Percentiles rank a stretch among this genome's conserved stretches.
phyloP scores from a whole-genome alignment of 176 grass and related monocot genomes.

The Dactylis glomerata region DNA sequence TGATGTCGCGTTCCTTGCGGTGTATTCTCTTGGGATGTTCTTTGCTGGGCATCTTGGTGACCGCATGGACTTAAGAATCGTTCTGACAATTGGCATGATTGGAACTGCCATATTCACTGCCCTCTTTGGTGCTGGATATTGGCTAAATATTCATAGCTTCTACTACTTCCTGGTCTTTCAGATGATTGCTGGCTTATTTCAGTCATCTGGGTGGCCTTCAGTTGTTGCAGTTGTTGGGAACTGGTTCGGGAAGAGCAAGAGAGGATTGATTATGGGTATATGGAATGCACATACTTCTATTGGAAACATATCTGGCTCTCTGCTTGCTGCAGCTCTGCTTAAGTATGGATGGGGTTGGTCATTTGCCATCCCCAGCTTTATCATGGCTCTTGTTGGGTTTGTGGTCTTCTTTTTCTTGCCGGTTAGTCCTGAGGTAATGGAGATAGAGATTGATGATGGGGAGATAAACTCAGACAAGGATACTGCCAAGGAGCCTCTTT shows the following conservation, averaged over 20 bases:
- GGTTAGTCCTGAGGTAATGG: slow-evolving; percentile 54
- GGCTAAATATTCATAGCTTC: slow-evolving; percentile 77
- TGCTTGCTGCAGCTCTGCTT: slow-evolving; percentile 73
- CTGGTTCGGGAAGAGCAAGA: slow-evolving; percentile 88
- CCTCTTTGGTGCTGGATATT: slow-evolving; percentile 74
- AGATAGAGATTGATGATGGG: slow-evolving; percentile 41
- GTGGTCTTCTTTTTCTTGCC: slow-evolving; percentile 67
- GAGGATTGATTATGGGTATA: slow-evolving; percentile 85
- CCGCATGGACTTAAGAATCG: slow-evolving; percentile 68
- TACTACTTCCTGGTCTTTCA: slow-evolving; percentile 73
- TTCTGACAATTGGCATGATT: slow-evolving; percentile 79
- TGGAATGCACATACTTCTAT: slow-evolving; percentile 89
- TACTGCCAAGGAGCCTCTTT: slow-evolving; percentile 40
- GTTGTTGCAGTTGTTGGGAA: slow-evolving; percentile 82
- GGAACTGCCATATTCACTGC: slow-evolving; percentile 71
- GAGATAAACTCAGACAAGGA: slow-evolving; percentile 39
- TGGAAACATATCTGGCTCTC: slow-evolving; percentile 75
- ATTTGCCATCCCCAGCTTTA: slow-evolving; percentile 68
- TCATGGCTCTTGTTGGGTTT: slow-evolving; percentile 58
- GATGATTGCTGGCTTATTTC: slow-evolving; percentile 79
- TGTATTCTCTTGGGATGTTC: slow-evolving; percentile 78
- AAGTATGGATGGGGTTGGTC: slow-evolving; percentile 89
- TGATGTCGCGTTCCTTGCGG: slow-evolving; percentile 74
- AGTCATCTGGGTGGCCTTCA: slow-evolving; percentile 81
- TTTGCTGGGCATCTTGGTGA: slow-evolving; percentile 83